Conservation (phyloP, 257 asterid species). For the Paraleonurus japonicus region DNA sequence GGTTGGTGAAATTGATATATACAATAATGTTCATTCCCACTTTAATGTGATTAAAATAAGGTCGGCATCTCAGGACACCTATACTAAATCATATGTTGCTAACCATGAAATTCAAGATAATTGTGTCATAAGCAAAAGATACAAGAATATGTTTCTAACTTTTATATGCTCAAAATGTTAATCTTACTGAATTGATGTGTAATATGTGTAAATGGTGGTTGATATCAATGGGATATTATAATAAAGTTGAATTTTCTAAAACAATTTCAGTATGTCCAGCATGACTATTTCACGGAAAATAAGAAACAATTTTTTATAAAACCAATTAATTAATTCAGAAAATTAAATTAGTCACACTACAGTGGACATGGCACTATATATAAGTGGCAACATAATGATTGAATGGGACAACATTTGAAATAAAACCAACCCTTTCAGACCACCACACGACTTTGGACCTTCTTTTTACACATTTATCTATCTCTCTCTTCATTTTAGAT, state of each 20-base stretch:
- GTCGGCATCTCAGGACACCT: constrained; percentile 14
- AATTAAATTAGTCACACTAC: not conserved
- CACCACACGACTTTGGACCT: not conserved
- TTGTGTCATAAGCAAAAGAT: no score
- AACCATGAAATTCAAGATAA: not conserved
- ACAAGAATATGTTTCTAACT: no score
- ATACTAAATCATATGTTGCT: not conserved
- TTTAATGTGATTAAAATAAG: not conserved
- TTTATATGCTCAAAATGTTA: no score
- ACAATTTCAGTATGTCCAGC: no score
- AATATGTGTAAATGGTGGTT: no score
- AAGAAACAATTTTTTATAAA: no score
- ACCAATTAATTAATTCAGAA: not conserved
- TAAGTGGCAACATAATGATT: constrained; percentile 24
- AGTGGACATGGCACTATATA: constrained; percentile 21
- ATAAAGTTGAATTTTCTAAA: no score
- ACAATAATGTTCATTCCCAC: constrained; percentile 15
- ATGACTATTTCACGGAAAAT: no score
- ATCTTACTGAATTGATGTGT: no score
- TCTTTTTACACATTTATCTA: not conserved
- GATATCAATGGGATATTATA: no score
- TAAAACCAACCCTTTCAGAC: constrained; percentile 17
- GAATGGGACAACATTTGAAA: constrained; percentile 1
- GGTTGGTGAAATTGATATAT: constrained; percentile 22
- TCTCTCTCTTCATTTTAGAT: not conserved